Percentiles rank a stretch among this genome's conserved stretches.
phyloP scores from a whole-genome alignment of 2,329 filamentous ascomycete genomes.

The Nothophoma quercina region DNA sequence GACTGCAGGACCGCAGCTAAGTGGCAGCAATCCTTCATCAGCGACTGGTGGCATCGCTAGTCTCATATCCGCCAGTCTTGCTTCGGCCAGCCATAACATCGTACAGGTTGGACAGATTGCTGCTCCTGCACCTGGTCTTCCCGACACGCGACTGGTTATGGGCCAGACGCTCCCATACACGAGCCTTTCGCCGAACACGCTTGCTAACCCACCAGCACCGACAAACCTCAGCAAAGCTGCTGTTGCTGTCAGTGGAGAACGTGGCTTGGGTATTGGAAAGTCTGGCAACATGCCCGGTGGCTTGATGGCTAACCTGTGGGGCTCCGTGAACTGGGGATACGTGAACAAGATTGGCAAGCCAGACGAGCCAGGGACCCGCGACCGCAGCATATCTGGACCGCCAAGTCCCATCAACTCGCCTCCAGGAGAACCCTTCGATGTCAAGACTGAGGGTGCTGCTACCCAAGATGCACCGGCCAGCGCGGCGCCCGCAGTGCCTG shows the following conservation, averaged over 20 bases:
- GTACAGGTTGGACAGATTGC: slow-evolving; percentile 69
- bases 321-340: slow-evolving; percentile 81
- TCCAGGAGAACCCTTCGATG: slow-evolving; percentile 29
- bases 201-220: slow-evolving; percentile 81
- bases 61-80: slow-evolving; percentile 80
- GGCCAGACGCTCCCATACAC: slow-evolving; percentile 62
- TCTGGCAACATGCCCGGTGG: slow-evolving; percentile 78
- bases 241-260: slow-evolving; percentile 80
- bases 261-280: slow-evolving; percentile 69
- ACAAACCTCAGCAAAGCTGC: slow-evolving; percentile 89
- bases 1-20: slow-evolving; percentile 61
- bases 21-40: slow-evolving; percentile 51
- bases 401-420: slow-evolving; percentile 43
- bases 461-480: slow-evolving; percentile 18
- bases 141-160: slow-evolving; percentile 47
- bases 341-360: slow-evolving; percentile 68
- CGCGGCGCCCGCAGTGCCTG: slow-evolving; percentile 20
- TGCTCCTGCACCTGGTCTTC: slow-evolving; percentile 45
- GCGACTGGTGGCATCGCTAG: slow-evolving; percentile 77
- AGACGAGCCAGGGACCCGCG: slow-evolving; percentile 50
- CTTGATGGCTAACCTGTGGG: slow-evolving; percentile 93
- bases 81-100: slow-evolving; percentile 77
- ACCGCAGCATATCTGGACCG: slow-evolving; percentile 43
- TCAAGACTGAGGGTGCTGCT: slow-evolving; percentile 15
- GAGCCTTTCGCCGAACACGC: slow-evolving; percentile 79